A percentile compares a stretch with the other conserved stretches of the same genome.
Conservation (phyloP, 768 basidiomycete species). For the Lactarius tabidus region DNA sequence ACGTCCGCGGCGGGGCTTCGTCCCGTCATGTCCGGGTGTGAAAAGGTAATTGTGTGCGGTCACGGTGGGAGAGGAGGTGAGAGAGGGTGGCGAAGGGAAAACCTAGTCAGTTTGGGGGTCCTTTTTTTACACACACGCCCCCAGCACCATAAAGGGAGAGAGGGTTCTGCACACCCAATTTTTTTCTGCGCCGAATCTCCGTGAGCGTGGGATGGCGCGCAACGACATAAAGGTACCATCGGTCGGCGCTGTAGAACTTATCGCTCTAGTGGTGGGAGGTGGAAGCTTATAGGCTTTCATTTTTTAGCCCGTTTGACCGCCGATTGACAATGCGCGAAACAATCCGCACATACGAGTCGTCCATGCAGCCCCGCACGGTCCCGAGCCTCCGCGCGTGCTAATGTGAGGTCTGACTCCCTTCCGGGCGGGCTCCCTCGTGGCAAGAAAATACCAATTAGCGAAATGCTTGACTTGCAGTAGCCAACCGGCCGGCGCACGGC, state of each 20-base stretch:
- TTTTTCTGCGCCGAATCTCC: constrained; percentile 17
- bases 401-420: not conserved
- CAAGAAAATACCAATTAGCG: not conserved
- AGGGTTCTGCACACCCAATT: not conserved
- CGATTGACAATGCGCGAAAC: not conserved
- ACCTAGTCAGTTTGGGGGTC: not conserved
- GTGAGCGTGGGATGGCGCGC: constrained; percentile 6
- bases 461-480: not conserved
- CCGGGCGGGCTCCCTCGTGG: not conserved
- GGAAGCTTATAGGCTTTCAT: not conserved
- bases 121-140: constrained; percentile 5
- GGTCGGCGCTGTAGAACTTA: constrained; percentile 6
- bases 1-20: constrained; percentile 16
- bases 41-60: not conserved
- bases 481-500: constrained; percentile 5
- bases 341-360: constrained; percentile 12
- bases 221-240: constrained; percentile 6
- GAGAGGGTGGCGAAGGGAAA: not conserved
- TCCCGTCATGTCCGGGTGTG: constrained; percentile 17
- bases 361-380: not conserved
- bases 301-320: not conserved
- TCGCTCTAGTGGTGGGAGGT: not conserved
- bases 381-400: not conserved
- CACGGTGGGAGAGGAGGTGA: not conserved
- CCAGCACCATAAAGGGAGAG: not conserved